Evolutionary conservation across 2,329 filamentous ascomycete genomes (phyloP).

Genomic region (Botrytis squamosa): DNA sequence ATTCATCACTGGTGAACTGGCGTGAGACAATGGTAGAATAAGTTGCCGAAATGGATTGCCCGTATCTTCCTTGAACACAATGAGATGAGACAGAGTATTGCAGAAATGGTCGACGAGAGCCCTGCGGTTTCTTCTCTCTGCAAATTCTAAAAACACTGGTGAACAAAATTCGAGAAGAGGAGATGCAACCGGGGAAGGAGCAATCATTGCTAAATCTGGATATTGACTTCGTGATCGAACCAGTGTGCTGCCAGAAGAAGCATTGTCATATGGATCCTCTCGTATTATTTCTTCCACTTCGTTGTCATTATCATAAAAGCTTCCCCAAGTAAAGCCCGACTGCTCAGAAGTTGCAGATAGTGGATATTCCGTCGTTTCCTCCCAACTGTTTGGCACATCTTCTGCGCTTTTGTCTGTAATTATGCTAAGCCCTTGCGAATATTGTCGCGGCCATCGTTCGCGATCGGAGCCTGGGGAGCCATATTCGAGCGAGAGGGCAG

Average conservation of each 20-base stretch:
- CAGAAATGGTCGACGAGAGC: constrained; percentile 62
- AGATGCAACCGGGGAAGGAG: constrained; percentile 27
- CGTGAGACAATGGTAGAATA: constrained; percentile 56
- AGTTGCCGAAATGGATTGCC: constrained; percentile 64
- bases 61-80: constrained; percentile 62
- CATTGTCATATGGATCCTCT: constrained; percentile 19
- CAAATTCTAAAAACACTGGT: constrained; percentile 57
- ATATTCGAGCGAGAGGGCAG: constrained; percentile 29
- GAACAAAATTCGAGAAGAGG: constrained; percentile 50
- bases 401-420: constrained; percentile 18
- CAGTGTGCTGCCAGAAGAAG: constrained; percentile 23
- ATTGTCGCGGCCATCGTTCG: constrained; percentile 31
- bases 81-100: constrained; percentile 63
- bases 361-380: constrained; percentile 28
- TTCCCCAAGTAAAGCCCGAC: constrained; percentile 28
- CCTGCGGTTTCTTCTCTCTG: constrained; percentile 52
- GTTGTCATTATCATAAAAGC: constrained; percentile 25
- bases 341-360: constrained; percentile 30
- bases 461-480: constrained; percentile 28
- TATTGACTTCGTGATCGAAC: constrained; percentile 34
- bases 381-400: constrained; percentile 29
- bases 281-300: constrained; percentile 35
- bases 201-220: constrained; percentile 38
- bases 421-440: constrained; percentile 27
- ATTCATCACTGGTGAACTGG: constrained; percentile 64